Percentiles rank a stretch among this genome's conserved stretches.
These are phyloP conservation scores for Puccinia triticina DNA, from an alignment of 1,284 basidiomycete species.

Conservation along the genomic window DNA sequence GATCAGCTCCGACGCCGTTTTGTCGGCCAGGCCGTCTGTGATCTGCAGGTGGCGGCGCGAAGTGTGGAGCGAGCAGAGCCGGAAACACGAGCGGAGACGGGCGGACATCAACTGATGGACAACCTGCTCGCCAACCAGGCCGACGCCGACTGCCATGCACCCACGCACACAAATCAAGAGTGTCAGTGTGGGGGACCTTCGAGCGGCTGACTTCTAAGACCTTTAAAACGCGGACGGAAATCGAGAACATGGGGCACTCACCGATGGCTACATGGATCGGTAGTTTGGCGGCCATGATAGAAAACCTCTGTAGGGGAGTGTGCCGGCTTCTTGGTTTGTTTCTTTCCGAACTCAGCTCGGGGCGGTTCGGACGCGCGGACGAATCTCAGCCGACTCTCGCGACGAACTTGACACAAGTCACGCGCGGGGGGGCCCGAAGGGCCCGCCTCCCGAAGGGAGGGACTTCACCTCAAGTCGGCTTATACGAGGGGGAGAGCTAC, in stretches of 20 bases:
- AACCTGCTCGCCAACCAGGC: conserved; percentile 43
- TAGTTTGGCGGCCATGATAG: conserved; percentile 26
- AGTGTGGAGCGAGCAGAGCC: conserved; percentile 41
- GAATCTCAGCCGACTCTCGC: too few species aligned
- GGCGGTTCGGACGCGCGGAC: too few species aligned
- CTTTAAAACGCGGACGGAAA: neutral
- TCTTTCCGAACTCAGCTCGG: too few species aligned
- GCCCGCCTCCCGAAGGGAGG: too few species aligned
- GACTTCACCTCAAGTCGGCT: too few species aligned
- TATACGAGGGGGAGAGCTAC: too few species aligned
- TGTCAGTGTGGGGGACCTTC: too few species aligned
- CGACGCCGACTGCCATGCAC: conserved; percentile 29
- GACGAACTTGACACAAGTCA: too few species aligned
- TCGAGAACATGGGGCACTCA: neutral
- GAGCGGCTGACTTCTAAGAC: too few species aligned
- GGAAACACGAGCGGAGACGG: conserved; percentile 20
- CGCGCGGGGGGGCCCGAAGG: too few species aligned
- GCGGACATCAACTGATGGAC: conserved; percentile 37
- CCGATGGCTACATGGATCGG: conserved; percentile 48
- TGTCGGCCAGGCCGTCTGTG: neutral
- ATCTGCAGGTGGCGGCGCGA: conserved; percentile 23
- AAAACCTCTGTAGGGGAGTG: too few species aligned
- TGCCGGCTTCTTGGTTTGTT: too few species aligned
- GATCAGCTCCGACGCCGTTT: conserved; percentile 27
- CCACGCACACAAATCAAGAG: neutral